Conservation (phyloP, 768 basidiomycete genomes). For the Boletus pseudopeckii region DNA sequence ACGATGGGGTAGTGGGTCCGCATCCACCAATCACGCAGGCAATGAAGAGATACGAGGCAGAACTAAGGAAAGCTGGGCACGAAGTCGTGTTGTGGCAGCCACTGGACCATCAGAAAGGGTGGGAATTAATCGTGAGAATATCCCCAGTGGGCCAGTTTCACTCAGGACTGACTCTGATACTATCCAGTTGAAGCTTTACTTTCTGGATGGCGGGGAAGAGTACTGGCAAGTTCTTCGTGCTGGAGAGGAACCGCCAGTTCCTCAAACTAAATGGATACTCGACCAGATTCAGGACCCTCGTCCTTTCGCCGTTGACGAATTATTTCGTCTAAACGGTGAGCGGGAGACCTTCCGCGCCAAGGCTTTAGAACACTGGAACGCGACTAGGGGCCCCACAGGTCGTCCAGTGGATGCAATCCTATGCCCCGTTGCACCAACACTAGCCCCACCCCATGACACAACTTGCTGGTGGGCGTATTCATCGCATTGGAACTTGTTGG, state of each 20-base stretch:
- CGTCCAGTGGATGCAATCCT: slow-evolving; percentile 48
- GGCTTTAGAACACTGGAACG: slow-evolving; percentile 46
- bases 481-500: slow-evolving; percentile 51
- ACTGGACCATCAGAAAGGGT: slow-evolving; percentile 41
- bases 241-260: slow-evolving; percentile 36
- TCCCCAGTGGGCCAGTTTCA: not conserved
- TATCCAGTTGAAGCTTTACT: slow-evolving; percentile 42
- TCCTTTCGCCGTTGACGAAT: slow-evolving; percentile 40
- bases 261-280: slow-evolving; percentile 44
- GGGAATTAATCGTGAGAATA: slow-evolving; percentile 44
- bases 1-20: slow-evolving; percentile 49
- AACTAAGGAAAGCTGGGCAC: slow-evolving; percentile 44
- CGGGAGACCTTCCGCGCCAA: slow-evolving; percentile 41
- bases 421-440: slow-evolving; percentile 43
- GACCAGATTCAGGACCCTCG: slow-evolving; percentile 36
- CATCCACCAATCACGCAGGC: slow-evolving; percentile 47
- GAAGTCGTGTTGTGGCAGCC: slow-evolving; percentile 50
- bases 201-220: slow-evolving; percentile 47
- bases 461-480: slow-evolving; percentile 51
- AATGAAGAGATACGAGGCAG: slow-evolving; percentile 37
- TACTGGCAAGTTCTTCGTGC: slow-evolving; percentile 37
- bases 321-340: slow-evolving; percentile 43
- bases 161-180: slow-evolving; percentile 11
- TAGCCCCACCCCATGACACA: slow-evolving; percentile 47
- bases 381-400: slow-evolving; percentile 34